phyloP scores from a whole-genome alignment of 2,329 filamentous ascomycete genomes.

The Aciculosporium take region DNA sequence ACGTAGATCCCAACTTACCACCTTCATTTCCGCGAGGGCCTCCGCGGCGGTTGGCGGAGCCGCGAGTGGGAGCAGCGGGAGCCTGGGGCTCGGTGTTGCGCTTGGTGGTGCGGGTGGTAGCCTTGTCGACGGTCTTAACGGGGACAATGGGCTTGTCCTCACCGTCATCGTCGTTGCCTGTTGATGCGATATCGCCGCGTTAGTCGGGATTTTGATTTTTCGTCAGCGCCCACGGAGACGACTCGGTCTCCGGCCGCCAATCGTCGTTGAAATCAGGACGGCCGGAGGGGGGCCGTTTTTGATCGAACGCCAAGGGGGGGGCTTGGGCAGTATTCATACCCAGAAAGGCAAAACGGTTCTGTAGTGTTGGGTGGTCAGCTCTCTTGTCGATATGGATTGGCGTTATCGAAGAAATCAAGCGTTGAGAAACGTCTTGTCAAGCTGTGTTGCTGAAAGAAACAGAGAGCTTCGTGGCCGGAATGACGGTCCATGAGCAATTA shows the following conservation, averaged over 20 bases:
- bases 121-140: conserved; percentile 82
- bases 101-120: conserved; percentile 59
- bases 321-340: conserved; percentile 45
- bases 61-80: conserved; percentile 43
- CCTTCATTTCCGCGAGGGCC: conserved; percentile 65
- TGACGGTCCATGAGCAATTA: background rate
- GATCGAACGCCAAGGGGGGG: conserved; percentile 11
- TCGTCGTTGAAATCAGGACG: background rate
- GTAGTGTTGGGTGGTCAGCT: conserved; percentile 3
- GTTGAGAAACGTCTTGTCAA: too few species aligned
- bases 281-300: conserved; percentile 1
- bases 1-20: conserved; percentile 46
- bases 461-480: background rate
- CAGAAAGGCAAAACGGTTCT: conserved; percentile 98
- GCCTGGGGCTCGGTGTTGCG: conserved; percentile 70
- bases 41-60: conserved; percentile 36
- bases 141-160: conserved; percentile 65
- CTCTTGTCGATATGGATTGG: background rate
- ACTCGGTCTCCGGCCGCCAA: background rate
- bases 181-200: conserved; percentile 3
- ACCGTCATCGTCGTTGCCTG: conserved; percentile 47
- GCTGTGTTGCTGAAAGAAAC: too few species aligned
- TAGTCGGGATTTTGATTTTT: conserved; percentile 1
- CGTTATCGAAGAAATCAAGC: too few species aligned
- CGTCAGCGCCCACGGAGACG: background rate